These are phyloP conservation scores for Achlya hypogyna DNA, from an alignment of 352 stramenopile genomes.

Conservation along the genomic window DNA sequence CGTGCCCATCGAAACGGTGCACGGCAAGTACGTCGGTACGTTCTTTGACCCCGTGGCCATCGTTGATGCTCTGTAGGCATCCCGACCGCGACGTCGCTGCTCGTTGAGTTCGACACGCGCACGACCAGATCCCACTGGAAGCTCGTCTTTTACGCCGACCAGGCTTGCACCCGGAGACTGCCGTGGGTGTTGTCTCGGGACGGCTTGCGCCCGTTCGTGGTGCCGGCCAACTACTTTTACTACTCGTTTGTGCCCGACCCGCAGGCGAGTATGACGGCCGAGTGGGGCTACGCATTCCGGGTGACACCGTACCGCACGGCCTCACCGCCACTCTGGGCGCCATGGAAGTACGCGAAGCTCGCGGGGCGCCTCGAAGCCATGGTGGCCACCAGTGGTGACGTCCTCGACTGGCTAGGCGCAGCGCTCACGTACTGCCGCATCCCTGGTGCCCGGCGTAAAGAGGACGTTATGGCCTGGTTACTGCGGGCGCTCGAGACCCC, in stretches of 20 bases:
- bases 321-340: neutral
- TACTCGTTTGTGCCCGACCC: slow-evolving; percentile 9
- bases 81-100: neutral
- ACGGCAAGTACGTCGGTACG: slow-evolving; percentile 17
- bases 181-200: slow-evolving; percentile 11
- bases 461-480: neutral
- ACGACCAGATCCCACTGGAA: slow-evolving; percentile 9
- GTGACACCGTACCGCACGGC: slow-evolving; percentile 3
- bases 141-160: slow-evolving; percentile 7
- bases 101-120: slow-evolving; percentile 10
- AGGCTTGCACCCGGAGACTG: neutral
- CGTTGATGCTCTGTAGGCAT: neutral
- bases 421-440: slow-evolving; percentile 3
- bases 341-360: neutral
- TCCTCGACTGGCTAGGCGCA: neutral
- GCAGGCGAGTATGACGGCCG: neutral
- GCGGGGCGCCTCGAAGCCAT: neutral
- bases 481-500: neutral
- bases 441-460: neutral
- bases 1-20: slow-evolving; percentile 5
- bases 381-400: neutral
- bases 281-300: slow-evolving; percentile 13
- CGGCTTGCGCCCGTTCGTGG: slow-evolving; percentile 1
- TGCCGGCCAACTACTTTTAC: slow-evolving; percentile 14
- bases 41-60: neutral